These are phyloP conservation scores for Candida ortonii DNA, from an alignment of 805 yeast species.

Conservation along the genomic window DNA sequence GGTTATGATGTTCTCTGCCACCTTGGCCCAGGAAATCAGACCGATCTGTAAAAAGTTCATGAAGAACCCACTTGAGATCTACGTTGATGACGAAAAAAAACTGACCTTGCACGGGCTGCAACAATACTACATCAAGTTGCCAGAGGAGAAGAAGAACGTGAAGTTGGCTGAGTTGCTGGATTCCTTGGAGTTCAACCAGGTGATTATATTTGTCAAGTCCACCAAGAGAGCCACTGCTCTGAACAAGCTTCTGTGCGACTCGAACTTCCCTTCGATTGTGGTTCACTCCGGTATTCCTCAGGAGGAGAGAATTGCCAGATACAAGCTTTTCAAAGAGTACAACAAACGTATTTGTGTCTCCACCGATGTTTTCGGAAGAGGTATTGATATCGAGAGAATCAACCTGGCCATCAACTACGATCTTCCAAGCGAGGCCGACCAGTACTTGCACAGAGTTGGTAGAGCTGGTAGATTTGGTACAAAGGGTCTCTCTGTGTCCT, in stretches of 20 bases:
- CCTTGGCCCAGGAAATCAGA: slow-evolving; percentile 89
- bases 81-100: slow-evolving; percentile 96
- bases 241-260: slow-evolving; percentile 81
- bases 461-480: slow-evolving; percentile 99
- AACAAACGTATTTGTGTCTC: slow-evolving; percentile 98
- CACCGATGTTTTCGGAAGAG: slow-evolving; percentile 98
- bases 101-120: slow-evolving; percentile 96
- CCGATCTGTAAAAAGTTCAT: slow-evolving; percentile 97
- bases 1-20: slow-evolving; percentile 99
- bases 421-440: slow-evolving; percentile 94
- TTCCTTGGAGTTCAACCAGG: slow-evolving; percentile 95
- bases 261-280: slow-evolving; percentile 95
- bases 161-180: slow-evolving; percentile 90
- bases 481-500: slow-evolving; percentile 93
- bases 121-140: slow-evolving; percentile 88
- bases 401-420: slow-evolving; percentile 97
- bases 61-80: slow-evolving; percentile 96
- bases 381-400: slow-evolving; percentile 98
- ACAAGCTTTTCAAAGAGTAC: slow-evolving; percentile 95
- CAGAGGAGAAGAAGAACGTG: slow-evolving; percentile 89
- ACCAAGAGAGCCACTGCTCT: slow-evolving; percentile 90
- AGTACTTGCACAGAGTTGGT: slow-evolving; percentile 98
- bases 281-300: slow-evolving; percentile 95
- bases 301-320: slow-evolving; percentile 96
- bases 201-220: slow-evolving; percentile 90